Base-by-base conservation (phyloP, 768 basidiomycete species). In the Rhizopogon roseolus region DNA sequence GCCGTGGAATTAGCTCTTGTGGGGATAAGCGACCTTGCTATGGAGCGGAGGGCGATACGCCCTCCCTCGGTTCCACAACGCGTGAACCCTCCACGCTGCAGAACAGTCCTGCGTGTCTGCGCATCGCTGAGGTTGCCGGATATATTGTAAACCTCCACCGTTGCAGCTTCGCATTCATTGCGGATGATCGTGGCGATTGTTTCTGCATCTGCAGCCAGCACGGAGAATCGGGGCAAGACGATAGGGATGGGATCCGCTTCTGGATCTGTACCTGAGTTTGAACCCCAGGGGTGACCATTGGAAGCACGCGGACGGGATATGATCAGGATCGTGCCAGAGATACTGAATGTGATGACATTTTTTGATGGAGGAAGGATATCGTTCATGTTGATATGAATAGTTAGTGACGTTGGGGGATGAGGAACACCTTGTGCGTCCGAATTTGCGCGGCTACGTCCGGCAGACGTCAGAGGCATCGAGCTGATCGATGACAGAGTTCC, bases 311-410 rank as follows among this genome's bases (percentile, higher is more conserved):
- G 57, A 48, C 75, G 76, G 42, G 85, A 73, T 5, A 76, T 76
- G 32, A 92, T 68, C 4, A 90, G 71, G 41, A 91, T 73, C 6
- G 77, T 82, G 6, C 89, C 88, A 10, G 77, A 75, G 43, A 91
- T 79, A 10, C 72, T 77, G 66, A 91, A 88, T 5, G 77, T 78
- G 61, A 92, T 85, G 14, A 73, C 60, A 54, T 82, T 84, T 67
- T 84, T 86, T 28, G 76, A 70, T 8, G 88, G 81, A 3, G 82
- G 79, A 25, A 82, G 73, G 6, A 91, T 72, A 40, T 91, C 87
- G 59, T 88, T 88, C 76, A 91, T 88, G 62, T 91, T 90, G 55
- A 93, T 59, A 64, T 90, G 88, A 42, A 93, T 75, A 3, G 87
- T 84, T 13, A 76, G 70, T 17, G 77, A 77, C 1, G 88, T 89